Evolutionary conservation across 2,329 filamentous ascomycete species (phyloP), one percentile per base, ranked within the genome.

Genomic region (Sporothrix sp.): DNA sequence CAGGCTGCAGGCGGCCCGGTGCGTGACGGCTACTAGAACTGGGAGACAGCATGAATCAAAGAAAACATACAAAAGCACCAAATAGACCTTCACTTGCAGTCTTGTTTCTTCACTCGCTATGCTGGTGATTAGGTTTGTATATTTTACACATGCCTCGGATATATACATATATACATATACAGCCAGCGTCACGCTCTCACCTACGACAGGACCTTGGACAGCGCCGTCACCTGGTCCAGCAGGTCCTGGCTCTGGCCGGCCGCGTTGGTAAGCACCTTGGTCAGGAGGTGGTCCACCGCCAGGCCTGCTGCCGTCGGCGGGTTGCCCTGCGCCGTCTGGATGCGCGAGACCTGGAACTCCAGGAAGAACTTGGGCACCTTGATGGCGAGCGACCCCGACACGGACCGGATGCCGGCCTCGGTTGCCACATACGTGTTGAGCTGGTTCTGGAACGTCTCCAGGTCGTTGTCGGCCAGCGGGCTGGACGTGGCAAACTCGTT

Each of bases 311-410:
- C 72, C 0, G 68, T 65, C 2, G 76, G 76, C 37, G 71, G 62
- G 47, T 72, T 73, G 0, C 78, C 78, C 65, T 80, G 75, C 0
- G 78, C 78, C 0, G 76, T 78, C 63, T 76, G 68, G 56, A 81
- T 80, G 20, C 78, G 67, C 36, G 73, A 71, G 30, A 81, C 70
- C 63, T 82, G 78, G 61, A 79, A 75, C 53, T 72, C 65, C 37
- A 81, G 61, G 62, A 81, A 81, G 71, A 82, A 82, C 63, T 81
- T 81, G 54, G 78, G 78, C 5, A 76, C 74, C 63, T 81, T 81
- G 64, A 81, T 74, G 2, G 68, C 72, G 16, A 81, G 64, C 50
- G 59, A 69, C 2, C 77, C 78, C 9, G 69, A 72, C 7, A 71
- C 70, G 20, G 72, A 75, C 18, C 78, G 68, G 44, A 82, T 66